Base-by-base conservation (phyloP, 2,329 filamentous ascomycete genomes). In the Xenoacremonium recifei region DNA sequence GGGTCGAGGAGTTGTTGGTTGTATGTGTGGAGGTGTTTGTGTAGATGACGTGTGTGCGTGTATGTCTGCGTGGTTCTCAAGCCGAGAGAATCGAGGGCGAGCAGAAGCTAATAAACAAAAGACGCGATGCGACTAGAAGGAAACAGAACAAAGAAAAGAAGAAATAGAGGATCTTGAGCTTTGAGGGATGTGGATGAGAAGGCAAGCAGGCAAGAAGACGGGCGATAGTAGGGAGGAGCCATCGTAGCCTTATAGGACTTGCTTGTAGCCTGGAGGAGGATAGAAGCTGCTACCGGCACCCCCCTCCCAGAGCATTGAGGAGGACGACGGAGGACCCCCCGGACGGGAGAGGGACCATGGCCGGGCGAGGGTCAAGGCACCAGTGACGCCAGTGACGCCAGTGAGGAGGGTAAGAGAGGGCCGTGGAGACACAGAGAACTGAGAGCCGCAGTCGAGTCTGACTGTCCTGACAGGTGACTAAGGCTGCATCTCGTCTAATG, bases 191-290 rank as follows among this genome's bases (percentile, higher is more conserved):
- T 46, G 46, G 39, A 37, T 42, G 44, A 35, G 42, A 42, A 35
- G 35, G 46, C 31, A 46, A 48, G 46, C 40, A 49, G 45, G 54
- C 55, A 59, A 53, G 49, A 59, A 45, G 51, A 50, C 51, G 53
- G 48, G 39, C 41, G 46, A 50, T 52, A 57, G 53, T 55, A 54
- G 61, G 38, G 54, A 57, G 48, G 69, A 70, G 72, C 61, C 64
- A 75, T 76, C 68, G 69, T 59, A 74, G 70, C 74, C 75, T 79
- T 79, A 78, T 79, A 79, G 51, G 42, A 51, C 48, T 39, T 50
- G 54, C 50, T 57, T 55, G 60, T 47, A 60, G 59, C 58, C 60
- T 63, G 53, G 58, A 61, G 46, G 41, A 45, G 40, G 42, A 50
- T 37, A 48, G 41, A 40, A 40, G 35, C 18, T 35, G 39, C 35